These are phyloP conservation scores for Balakata baccata DNA, from an alignment of 345 rosid genomes.

Conservation along the genomic window DNA sequence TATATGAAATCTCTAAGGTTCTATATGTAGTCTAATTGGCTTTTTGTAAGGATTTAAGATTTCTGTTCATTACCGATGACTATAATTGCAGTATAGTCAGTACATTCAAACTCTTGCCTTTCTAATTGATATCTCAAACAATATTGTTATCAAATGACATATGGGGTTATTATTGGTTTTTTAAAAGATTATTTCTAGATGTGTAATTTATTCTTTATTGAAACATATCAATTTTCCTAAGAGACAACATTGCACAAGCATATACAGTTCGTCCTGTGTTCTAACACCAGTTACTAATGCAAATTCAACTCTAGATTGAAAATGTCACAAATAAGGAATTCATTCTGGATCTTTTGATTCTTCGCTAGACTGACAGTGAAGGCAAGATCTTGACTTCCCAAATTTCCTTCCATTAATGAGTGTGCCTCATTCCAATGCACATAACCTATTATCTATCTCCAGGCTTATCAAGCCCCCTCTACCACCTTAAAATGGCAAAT, in stretches of 20 bases:
- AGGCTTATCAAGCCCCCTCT: neutral
- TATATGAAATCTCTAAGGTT: too few species aligned
- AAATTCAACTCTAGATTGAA: slow-evolving; percentile 14
- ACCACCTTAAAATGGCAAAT: neutral
- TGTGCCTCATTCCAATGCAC: neutral
- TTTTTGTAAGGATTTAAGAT: too few species aligned
- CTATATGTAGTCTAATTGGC: too few species aligned
- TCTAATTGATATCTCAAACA: too few species aligned
- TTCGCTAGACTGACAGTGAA: slow-evolving; percentile 7
- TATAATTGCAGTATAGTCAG: too few species aligned
- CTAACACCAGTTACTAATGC: slow-evolving; percentile 10
- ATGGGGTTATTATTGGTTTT: too few species aligned
- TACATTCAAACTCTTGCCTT: too few species aligned
- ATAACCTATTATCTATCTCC: neutral
- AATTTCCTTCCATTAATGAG: slow-evolving; percentile 6
- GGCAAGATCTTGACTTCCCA: neutral
- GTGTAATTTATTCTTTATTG: too few species aligned
- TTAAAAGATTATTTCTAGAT: too few species aligned
- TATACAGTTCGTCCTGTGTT: neutral
- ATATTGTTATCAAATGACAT: too few species aligned
- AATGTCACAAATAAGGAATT: neutral
- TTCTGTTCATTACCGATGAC: too few species aligned
- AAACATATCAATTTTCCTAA: neutral
- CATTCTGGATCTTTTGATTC: neutral
- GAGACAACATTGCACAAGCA: slow-evolving; percentile 4